These are phyloP conservation scores for Tephrocybe sp. DNA, from an alignment of 768 basidiomycete genomes.

Conservation along the genomic window DNA sequence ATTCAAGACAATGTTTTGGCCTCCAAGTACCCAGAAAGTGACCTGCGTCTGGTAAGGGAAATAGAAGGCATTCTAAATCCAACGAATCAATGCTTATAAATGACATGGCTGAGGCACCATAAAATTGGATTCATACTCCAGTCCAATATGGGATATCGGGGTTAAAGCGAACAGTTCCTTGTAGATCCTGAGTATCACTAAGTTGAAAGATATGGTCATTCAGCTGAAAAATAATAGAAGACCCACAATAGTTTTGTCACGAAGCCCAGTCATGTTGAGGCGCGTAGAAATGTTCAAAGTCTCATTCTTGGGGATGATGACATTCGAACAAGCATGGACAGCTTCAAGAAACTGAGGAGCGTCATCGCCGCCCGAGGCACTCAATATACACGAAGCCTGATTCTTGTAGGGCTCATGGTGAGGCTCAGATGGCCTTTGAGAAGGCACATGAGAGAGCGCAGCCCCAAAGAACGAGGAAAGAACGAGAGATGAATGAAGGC, in stretches of 20 bases:
- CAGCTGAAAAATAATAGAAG: background rate
- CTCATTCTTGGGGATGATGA: conserved; percentile 40
- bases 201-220: background rate
- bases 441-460: conserved; percentile 2
- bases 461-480: conserved; percentile 7
- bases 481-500: background rate
- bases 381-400: conserved; percentile 34
- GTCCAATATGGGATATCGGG: conserved; percentile 54
- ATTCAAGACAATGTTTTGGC: conserved; percentile 42
- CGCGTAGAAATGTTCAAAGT: conserved; percentile 50
- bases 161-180: conserved; percentile 50
- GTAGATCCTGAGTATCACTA: conserved; percentile 27
- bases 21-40: conserved; percentile 55
- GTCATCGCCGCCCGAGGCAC: conserved; percentile 48
- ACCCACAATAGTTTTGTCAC: conserved; percentile 47
- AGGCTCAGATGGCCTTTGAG: background rate
- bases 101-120: background rate
- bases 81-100: background rate
- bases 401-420: background rate
- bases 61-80: conserved; percentile 44
- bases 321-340: conserved; percentile 36
- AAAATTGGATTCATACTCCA: conserved; percentile 27
- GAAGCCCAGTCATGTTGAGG: conserved; percentile 51
- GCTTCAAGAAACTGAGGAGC: conserved; percentile 45
- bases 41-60: conserved; percentile 53